Evolutionary conservation across 768 basidiomycete species (phyloP).

Genomic region (Hydnomerulius pinastri): DNA sequence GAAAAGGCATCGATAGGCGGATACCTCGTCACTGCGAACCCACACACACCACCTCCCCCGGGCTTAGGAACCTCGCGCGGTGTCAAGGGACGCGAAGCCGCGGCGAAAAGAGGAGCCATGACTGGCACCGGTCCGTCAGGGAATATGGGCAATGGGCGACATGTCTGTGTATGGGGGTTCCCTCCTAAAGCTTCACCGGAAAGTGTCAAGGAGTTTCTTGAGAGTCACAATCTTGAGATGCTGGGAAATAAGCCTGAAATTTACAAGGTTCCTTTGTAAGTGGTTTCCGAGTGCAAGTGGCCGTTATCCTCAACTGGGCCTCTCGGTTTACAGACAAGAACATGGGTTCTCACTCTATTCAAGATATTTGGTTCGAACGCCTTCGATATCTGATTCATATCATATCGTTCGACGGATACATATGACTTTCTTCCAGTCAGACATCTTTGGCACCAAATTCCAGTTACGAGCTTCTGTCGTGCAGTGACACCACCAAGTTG

Average conservation of each 20-base stretch:
- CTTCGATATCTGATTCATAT: conserved; percentile 65
- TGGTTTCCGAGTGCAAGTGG: conserved; percentile 7
- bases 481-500: conserved; percentile 36
- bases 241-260: conserved; percentile 46
- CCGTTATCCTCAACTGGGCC: conserved; percentile 3
- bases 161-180: conserved; percentile 63
- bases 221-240: conserved; percentile 44
- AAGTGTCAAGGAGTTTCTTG: conserved; percentile 42
- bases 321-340: conserved; percentile 31
- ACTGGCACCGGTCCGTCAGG: conserved; percentile 50
- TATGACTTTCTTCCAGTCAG: conserved; percentile 49
- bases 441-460: conserved; percentile 39
- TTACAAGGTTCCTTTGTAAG: conserved; percentile 53
- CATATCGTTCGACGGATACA: conserved; percentile 65
- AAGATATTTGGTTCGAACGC: conserved; percentile 56
- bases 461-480: conserved; percentile 50
- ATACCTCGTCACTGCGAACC: conserved; percentile 38
- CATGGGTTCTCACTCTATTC: conserved; percentile 47
- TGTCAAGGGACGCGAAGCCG: conserved; percentile 39
- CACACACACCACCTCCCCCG: conserved; percentile 28
- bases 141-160: conserved; percentile 50
- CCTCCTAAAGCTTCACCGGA: conserved; percentile 46
- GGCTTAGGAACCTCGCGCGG: conserved; percentile 38
- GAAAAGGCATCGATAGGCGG: conserved; percentile 49
- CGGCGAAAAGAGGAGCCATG: conserved; percentile 37